phyloP scores from a whole-genome alignment of 768 basidiomycete species.

The Trametopsis cervina region DNA sequence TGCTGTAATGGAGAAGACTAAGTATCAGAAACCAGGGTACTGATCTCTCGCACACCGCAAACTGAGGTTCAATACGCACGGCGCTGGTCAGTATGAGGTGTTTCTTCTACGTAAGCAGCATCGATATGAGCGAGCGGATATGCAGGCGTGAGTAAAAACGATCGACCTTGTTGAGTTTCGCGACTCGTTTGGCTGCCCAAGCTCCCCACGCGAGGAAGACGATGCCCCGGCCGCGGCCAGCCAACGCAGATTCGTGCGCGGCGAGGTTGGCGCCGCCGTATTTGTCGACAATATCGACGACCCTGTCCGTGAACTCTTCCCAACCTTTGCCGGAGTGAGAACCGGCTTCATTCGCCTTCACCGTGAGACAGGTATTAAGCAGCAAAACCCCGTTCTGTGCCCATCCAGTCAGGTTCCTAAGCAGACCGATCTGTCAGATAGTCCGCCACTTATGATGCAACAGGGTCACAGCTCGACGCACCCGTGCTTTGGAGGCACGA shows the following conservation, averaged over 20 bases:
- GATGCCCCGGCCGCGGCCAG: slow-evolving; percentile 63
- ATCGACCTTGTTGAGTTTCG: slow-evolving; percentile 65
- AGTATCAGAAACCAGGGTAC: slow-evolving; percentile 4
- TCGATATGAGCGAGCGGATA: slow-evolving; percentile 1
- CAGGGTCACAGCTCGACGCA: slow-evolving; percentile 30
- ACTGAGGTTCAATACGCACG: slow-evolving; percentile 35
- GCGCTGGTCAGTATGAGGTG: slow-evolving; percentile 75
- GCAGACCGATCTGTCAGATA: slow-evolving; percentile 9
- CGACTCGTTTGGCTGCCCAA: slow-evolving; percentile 78
- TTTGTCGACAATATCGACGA: slow-evolving; percentile 70
- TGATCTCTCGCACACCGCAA: neutral
- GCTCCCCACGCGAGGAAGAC: slow-evolving; percentile 91
- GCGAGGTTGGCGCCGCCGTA: slow-evolving; percentile 69
- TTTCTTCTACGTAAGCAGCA: slow-evolving; percentile 48
- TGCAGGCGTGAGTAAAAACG: neutral
- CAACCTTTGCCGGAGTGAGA: slow-evolving; percentile 86
- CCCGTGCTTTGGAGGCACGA: slow-evolving; percentile 79
- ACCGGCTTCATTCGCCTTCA: slow-evolving; percentile 63
- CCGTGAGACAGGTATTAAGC: slow-evolving; percentile 90
- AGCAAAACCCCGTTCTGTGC: slow-evolving; percentile 84
- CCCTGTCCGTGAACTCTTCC: slow-evolving; percentile 84
- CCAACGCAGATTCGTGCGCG: slow-evolving; percentile 21
- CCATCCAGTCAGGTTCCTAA: slow-evolving; percentile 74
- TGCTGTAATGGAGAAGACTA: slow-evolving; percentile 43
- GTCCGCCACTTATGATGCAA: slow-evolving; percentile 7